Evolutionary conservation across 176 grass and related monocot species (phyloP), one percentile per base, ranked within the genome.

Genomic region (Bromus sterilis): DNA sequence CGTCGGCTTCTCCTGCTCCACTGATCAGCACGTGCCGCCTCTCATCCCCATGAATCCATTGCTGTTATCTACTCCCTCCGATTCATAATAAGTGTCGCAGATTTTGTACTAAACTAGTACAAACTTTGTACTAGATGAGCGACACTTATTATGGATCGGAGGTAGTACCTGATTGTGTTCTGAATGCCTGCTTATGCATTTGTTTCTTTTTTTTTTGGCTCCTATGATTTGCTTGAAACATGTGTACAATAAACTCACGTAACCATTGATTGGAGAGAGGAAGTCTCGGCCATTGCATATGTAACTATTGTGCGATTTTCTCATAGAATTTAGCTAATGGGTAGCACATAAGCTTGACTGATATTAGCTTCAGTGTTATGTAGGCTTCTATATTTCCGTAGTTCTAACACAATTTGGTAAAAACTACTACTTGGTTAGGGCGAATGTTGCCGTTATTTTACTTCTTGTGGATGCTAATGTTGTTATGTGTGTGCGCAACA

Each of bases 1-100:
- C 56, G 80, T 97, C 23, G 89, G 92, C 77, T 77, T 80, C 61
- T 76, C 94, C 66, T 85, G 81, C 4, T 9, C 85, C 71, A 35
- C 85, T 12, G 71, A 65, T 57, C 71, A 94, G 21, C 94, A 92
- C 31, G 94, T 97, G 65, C 11, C 28, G 51, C 21, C 11, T 18
- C 69, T 35, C 25, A n/a, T 85, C 77, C 53, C 61, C 74, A 39
- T 78, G 32, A 11, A n/a, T 7, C 39, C 18, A 26, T 34, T 35
- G 7, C 16, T 73, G 31, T 33, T 56, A 35, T 69, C 39, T n/a
- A n/a, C n/a, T n/a, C n/a, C n/a, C n/a, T n/a, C n/a, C n/a, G n/a
- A n/a, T n/a, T n/a, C n/a, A n/a, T n/a, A n/a, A n/a, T n/a, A n/a
- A n/a, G n/a, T n/a, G n/a, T n/a, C n/a, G n/a, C n/a, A n/a, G n/a